A percentile compares a stretch with the other conserved stretches of the same genome.
Conservation (phyloP, 371 early-diverging fungal genomes). For the Mortierella sp. region DNA sequence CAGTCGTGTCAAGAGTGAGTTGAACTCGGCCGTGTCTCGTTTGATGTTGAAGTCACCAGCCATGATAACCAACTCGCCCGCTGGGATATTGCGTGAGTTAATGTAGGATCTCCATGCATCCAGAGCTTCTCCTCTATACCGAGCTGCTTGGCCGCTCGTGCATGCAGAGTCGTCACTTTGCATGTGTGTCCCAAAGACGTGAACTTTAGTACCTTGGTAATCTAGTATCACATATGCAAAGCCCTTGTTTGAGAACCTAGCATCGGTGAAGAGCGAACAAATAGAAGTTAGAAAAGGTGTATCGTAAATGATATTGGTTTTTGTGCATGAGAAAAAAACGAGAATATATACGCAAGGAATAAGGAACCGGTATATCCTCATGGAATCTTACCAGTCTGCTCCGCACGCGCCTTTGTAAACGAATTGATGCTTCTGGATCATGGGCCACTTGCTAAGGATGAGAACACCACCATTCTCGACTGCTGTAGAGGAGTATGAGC, state of each 20-base stretch:
- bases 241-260: slow-evolving; percentile 49
- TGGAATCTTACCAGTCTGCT: slow-evolving; percentile 31
- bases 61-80: slow-evolving; percentile 44
- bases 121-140: slow-evolving; percentile 12
- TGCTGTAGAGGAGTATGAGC: slow-evolving; percentile 24
- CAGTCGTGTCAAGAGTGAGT: slow-evolving; percentile 19
- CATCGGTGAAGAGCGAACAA: too few species aligned
- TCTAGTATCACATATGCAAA: slow-evolving; percentile 39
- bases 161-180: slow-evolving; percentile 36
- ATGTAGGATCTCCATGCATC: slow-evolving; percentile 35
- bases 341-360: too few species aligned
- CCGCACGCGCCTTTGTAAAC: slow-evolving; percentile 44
- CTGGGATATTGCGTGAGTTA: slow-evolving; percentile 39
- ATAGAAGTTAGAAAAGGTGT: not conserved
- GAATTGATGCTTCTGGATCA: slow-evolving; percentile 34
- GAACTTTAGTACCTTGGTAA: slow-evolving; percentile 35
- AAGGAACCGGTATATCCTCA: not conserved
- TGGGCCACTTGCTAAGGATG: slow-evolving; percentile 53
- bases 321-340: too few species aligned
- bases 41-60: slow-evolving; percentile 47
- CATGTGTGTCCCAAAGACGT: slow-evolving; percentile 46
- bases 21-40: slow-evolving; percentile 31
- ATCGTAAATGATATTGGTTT: too few species aligned
- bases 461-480: slow-evolving; percentile 44
- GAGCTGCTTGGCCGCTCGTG: slow-evolving; percentile 26